Percentiles rank a stretch among this genome's conserved stretches.
Evolutionary conservation across 1,284 basidiomycete genomes (phyloP).

Genomic region (Apiotrichum montevideense): DNA sequence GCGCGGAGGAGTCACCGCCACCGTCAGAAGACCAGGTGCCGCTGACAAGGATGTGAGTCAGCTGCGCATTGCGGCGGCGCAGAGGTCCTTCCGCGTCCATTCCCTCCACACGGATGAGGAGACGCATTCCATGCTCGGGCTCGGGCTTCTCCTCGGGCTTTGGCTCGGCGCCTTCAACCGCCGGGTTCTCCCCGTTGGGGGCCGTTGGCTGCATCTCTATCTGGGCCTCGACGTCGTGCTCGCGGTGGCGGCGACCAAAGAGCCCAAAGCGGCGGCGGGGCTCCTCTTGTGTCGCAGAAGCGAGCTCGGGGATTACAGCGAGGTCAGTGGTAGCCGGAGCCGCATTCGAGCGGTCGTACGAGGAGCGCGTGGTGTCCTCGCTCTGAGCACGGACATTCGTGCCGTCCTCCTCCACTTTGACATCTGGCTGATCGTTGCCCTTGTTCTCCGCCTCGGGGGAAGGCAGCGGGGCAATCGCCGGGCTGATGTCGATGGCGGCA

Average conservation of each 20-base stretch:
- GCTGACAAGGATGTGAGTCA: slow-evolving; percentile 77
- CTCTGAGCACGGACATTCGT: slow-evolving; percentile 1
- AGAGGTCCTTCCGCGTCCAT: slow-evolving; percentile 60
- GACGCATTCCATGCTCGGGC: slow-evolving; percentile 61
- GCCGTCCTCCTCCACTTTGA: slow-evolving; percentile 9
- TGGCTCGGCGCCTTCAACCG: slow-evolving; percentile 35
- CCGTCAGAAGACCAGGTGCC: slow-evolving; percentile 53
- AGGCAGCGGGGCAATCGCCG: slow-evolving; percentile 30
- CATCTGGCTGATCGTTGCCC: slow-evolving; percentile 6
- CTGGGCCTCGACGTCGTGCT: slow-evolving; percentile 35
- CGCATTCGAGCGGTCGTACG: slow-evolving; percentile 19
- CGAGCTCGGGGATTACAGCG: slow-evolving; percentile 27
- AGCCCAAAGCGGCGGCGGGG: slow-evolving; percentile 29
- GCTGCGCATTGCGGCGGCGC: slow-evolving; percentile 67
- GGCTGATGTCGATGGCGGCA: slow-evolving; percentile 36
- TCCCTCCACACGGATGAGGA: slow-evolving; percentile 68
- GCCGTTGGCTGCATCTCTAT: slow-evolving; percentile 35
- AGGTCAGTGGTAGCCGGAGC: slow-evolving; percentile 17
- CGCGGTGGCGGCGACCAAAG: slow-evolving; percentile 25
- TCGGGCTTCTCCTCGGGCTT: slow-evolving; percentile 51
- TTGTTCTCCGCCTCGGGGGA: slow-evolving; percentile 14
- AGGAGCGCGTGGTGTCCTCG: slow-evolving; percentile 27
- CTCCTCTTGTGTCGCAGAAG: neutral
- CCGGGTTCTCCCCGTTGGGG: slow-evolving; percentile 30
- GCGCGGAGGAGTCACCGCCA: slow-evolving; percentile 9